These are phyloP conservation scores for Pestalotiopsis sp. DNA, from an alignment of 2,329 filamentous ascomycete genomes.

Conservation along the genomic window DNA sequence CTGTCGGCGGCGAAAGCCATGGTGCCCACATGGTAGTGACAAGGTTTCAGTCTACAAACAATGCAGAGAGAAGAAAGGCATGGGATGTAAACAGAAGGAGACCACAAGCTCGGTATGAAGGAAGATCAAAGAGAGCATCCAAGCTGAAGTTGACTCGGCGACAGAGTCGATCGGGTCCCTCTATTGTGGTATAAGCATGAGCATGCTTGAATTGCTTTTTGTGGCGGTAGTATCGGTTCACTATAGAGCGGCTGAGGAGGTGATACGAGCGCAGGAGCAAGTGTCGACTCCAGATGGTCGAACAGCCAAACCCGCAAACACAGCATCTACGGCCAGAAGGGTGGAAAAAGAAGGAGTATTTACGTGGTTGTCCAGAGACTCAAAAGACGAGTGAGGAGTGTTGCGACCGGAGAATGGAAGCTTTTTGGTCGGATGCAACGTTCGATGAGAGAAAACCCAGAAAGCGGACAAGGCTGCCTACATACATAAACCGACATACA, in stretches of 20 bases:
- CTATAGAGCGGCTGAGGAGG: neutral
- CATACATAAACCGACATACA: neutral
- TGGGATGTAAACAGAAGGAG: neutral
- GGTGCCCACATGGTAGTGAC: constrained; percentile 22
- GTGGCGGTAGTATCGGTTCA: neutral
- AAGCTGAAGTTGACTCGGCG: neutral
- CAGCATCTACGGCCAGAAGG: neutral
- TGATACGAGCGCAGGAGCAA: neutral
- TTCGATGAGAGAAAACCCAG: neutral
- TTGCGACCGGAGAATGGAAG: neutral
- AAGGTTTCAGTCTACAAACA: constrained; percentile 14
- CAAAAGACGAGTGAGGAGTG: neutral
- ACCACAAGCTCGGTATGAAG: neutral
- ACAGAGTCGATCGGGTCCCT: neutral
- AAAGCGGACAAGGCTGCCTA: neutral
- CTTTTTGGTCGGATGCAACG: neutral
- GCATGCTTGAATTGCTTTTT: neutral
- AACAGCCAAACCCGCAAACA: neutral
- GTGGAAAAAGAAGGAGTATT: neutral
- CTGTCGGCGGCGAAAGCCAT: constrained; percentile 21
- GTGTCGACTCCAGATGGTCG: neutral
- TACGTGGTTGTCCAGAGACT: neutral
- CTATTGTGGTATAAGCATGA: neutral
- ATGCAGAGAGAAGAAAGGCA: neutral
- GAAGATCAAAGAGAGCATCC: neutral